These are phyloP conservation scores for Infundibulicybe gibba DNA, from an alignment of 768 basidiomycete genomes.

Conservation along the genomic window DNA sequence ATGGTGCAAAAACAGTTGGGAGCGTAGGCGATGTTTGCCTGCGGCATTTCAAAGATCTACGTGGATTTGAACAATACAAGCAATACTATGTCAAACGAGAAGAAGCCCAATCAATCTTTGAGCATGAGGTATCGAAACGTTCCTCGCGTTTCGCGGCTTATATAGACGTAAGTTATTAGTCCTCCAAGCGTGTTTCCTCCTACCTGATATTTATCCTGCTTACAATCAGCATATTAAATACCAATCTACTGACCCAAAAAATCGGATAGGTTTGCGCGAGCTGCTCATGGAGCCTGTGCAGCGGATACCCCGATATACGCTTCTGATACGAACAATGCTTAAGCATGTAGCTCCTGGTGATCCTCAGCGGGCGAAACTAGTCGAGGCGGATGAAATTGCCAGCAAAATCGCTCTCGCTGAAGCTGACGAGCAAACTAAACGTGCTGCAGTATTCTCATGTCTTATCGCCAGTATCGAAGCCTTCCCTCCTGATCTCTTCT, in stretches of 20 bases:
- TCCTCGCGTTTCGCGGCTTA: constrained; percentile 81
- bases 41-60: constrained; percentile 79
- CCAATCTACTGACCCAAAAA: constrained; percentile 64
- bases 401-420: constrained; percentile 90
- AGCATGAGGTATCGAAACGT: constrained; percentile 76
- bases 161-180: constrained; percentile 66
- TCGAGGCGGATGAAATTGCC: constrained; percentile 84
- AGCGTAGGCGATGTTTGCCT: constrained; percentile 84
- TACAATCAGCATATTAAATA: constrained; percentile 78
- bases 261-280: constrained; percentile 86
- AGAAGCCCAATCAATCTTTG: constrained; percentile 87
- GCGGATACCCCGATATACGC: constrained; percentile 90
- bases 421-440: constrained; percentile 86
- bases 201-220: constrained; percentile 8
- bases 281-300: constrained; percentile 96
- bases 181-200: neutral
- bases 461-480: constrained; percentile 82
- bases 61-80: constrained; percentile 88
- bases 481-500: constrained; percentile 90
- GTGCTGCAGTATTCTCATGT: constrained; percentile 85
- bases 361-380: constrained; percentile 70
- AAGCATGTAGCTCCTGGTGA: constrained; percentile 83
- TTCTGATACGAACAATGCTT: constrained; percentile 90
- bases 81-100: constrained; percentile 92
- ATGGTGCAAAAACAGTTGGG: constrained; percentile 49